phyloP scores from a whole-genome alignment of 805 yeast species.

The Hanseniaspora osmophila region DNA sequence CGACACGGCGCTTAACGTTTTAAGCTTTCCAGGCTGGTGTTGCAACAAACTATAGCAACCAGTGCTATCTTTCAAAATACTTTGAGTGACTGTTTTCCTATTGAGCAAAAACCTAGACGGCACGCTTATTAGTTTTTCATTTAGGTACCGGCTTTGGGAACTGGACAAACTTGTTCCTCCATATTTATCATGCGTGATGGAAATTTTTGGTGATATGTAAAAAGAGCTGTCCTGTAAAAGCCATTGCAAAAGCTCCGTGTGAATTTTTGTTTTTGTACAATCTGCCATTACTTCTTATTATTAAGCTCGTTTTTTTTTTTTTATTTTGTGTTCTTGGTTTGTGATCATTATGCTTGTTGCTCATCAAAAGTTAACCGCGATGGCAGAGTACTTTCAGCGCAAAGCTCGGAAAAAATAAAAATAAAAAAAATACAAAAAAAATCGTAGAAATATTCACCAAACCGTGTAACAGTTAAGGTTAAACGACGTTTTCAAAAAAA shows the following conservation, averaged over 20 bases:
- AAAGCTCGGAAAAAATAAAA: too few relatives aligned
- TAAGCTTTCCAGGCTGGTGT: not conserved
- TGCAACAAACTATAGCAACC: not conserved
- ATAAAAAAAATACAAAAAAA: too few relatives aligned
- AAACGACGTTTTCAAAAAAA: too few relatives aligned
- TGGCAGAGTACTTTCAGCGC: too few relatives aligned
- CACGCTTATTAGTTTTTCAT: slow-evolving; percentile 1
- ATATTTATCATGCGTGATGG: slow-evolving; percentile 1
- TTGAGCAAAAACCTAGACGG: slow-evolving; percentile 3
- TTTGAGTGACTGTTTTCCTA: not conserved
- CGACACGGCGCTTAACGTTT: slow-evolving; percentile 43
- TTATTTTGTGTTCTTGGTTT: too few relatives aligned
- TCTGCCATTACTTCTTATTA: not conserved
- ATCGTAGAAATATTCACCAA: too few relatives aligned
- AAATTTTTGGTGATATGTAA: not conserved
- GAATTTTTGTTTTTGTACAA: not conserved
- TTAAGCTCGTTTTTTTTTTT: too few relatives aligned
- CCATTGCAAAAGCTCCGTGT: not conserved
- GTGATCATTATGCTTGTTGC: too few relatives aligned
- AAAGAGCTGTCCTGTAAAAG: not conserved
- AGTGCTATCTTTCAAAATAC: not conserved
- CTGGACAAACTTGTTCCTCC: slow-evolving; percentile 4
- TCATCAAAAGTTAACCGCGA: too few relatives aligned
- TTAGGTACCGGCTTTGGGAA: not conserved
- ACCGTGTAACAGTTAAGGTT: too few relatives aligned